These are phyloP conservation scores for Excoecaria cochinchinensis DNA, from an alignment of 345 rosid species.

Conservation along the genomic window DNA sequence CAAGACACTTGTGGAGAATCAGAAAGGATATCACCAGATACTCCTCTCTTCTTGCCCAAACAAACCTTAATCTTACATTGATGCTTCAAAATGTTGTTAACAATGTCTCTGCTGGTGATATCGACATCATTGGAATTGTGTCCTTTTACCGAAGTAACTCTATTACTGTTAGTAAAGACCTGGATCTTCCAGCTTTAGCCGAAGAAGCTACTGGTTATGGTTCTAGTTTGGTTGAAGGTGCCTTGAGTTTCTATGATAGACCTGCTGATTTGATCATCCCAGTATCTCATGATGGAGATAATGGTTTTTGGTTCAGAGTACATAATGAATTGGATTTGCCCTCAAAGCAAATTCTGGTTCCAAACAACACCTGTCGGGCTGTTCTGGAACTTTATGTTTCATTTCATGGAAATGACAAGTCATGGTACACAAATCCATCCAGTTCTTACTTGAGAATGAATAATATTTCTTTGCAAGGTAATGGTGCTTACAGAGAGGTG, in stretches of 20 bases:
- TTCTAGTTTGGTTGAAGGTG: neutral
- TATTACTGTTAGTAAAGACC: neutral
- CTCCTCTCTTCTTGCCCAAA: constrained; percentile 16
- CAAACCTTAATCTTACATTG: constrained; percentile 3
- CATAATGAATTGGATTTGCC: constrained; percentile 3
- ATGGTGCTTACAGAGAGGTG: constrained; percentile 27
- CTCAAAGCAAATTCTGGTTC: constrained; percentile 13
- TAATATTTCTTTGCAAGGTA: neutral
- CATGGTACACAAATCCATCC: constrained; percentile 15
- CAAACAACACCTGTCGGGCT: constrained; percentile 18
- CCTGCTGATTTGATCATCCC: constrained; percentile 24
- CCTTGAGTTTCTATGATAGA: neutral
- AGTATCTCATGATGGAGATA: constrained; percentile 2
- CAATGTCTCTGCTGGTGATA: neutral
- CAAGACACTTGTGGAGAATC: constrained; percentile 20
- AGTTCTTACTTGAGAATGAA: constrained; percentile 2
- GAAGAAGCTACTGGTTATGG: neutral
- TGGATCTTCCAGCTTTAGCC: neutral
- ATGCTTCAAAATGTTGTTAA: constrained; percentile 2
- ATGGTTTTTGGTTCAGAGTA: constrained; percentile 22
- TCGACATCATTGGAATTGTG: constrained; percentile 20
- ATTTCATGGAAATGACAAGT: constrained; percentile 27
- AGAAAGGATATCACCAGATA: constrained; percentile 31
- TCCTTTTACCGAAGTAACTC: constrained; percentile 1
- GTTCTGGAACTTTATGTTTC: constrained; percentile 28